Percentiles rank a stretch among this genome's conserved stretches.
Evolutionary conservation across 495 filamentous ascomycete genomes (phyloP).

Genomic region (Bryoglossum gracile): DNA sequence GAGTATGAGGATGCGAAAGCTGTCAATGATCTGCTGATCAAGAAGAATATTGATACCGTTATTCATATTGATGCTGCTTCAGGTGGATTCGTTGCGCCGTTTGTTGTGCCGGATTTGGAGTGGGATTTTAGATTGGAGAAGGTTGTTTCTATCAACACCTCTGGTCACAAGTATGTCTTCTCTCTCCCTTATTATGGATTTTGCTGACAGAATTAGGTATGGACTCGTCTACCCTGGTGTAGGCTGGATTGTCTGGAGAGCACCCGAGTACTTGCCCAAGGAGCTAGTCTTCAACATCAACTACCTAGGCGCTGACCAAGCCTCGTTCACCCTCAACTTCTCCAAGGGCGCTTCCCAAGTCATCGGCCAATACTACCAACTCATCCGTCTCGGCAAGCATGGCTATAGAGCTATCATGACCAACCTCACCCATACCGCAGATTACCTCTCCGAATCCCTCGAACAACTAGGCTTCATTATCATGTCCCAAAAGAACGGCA

Average conservation of each 20-base stretch:
- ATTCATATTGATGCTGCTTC: slow-evolving; percentile 91
- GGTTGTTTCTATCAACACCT: slow-evolving; percentile 88
- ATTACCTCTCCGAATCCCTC: slow-evolving; percentile 68
- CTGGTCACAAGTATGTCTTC: slow-evolving; percentile 76
- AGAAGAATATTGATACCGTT: slow-evolving; percentile 63
- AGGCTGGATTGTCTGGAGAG: slow-evolving; percentile 86
- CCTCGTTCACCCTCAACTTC: slow-evolving; percentile 98
- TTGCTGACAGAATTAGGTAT: slow-evolving; percentile 17
- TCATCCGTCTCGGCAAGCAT: slow-evolving; percentile 85
- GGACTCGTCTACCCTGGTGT: slow-evolving; percentile 82
- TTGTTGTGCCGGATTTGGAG: slow-evolving; percentile 67
- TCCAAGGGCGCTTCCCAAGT: slow-evolving; percentile 87
- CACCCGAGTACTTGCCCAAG: slow-evolving; percentile 73
- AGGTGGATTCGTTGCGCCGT: slow-evolving; percentile 86
- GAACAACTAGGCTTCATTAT: slow-evolving; percentile 72
- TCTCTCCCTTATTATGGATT: background rate
- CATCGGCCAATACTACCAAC: slow-evolving; percentile 92
- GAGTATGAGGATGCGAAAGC: slow-evolving; percentile 90
- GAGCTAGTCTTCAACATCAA: slow-evolving; percentile 98
- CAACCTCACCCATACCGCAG: slow-evolving; percentile 74
- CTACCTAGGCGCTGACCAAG: slow-evolving; percentile 88
- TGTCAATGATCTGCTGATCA: slow-evolving; percentile 73
- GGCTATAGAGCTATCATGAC: slow-evolving; percentile 77
- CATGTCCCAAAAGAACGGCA: slow-evolving; percentile 66
- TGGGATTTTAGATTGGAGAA: slow-evolving; percentile 87